Evolutionary conservation across 2,329 filamentous ascomycete species (phyloP), one percentile per base, ranked within the genome.

Genomic region (Bipolaris sorokiniana): DNA sequence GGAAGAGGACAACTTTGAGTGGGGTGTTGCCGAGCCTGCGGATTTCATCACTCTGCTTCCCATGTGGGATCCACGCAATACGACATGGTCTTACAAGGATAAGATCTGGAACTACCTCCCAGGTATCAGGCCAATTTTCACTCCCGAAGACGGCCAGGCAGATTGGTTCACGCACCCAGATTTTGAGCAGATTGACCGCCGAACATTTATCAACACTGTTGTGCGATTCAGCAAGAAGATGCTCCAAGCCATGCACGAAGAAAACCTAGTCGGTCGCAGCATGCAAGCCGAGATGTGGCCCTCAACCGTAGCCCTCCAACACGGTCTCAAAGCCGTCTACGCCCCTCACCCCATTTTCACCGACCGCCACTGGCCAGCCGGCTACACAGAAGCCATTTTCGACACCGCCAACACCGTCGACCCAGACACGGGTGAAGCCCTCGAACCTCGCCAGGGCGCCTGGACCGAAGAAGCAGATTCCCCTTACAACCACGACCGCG

Each of bases 241-340:
- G 46, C 83, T 98, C 13, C 81, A 88, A 59, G 89, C 89, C 16
- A 98, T 98, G 94, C 94, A 98, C 80, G 85, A 87, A 53, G 92
- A 97, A 80, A 97, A 93, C 28, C 85, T 91, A 68, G 88, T 89
- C 71, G 93, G 92, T 67, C 90, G 96, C 76, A 90, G 91, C 63
- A 96, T 95, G 80, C 96, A 96, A 74, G 91, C 92, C 0, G 94
- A 98, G 77, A 97, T 97, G 93, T 97, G 92, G 92, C 91, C 93
- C 0, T 89, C 89, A 1, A 95, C 90, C 0, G 88, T 91, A 1
- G 91, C 93, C 1, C 83, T 98, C 9, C 93, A 97, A 58, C 93
- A 97, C 74, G 94, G 94, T 10, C 88, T 91, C 79, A 98, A 97
- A 80, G 92, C 91, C 36, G 92, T 97, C 13, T 96, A 90, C 64